Evolutionary conservation across 768 basidiomycete species (phyloP).

Genomic region (Psilocybe subaeruginosa): DNA sequence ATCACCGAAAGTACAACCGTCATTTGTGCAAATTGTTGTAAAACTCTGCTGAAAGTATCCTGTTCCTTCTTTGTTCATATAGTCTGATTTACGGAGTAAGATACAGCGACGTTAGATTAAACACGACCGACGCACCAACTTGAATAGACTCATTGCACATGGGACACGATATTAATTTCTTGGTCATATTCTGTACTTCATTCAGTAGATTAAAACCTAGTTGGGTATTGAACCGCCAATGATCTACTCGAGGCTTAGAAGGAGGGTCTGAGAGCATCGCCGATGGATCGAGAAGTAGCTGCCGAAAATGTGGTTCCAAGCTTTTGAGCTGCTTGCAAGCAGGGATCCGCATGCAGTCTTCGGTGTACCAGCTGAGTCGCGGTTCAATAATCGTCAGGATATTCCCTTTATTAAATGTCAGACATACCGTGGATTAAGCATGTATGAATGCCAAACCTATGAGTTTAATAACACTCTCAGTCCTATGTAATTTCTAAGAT

Average conservation of each 20-base stretch:
- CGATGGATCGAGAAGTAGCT: constrained; percentile 12
- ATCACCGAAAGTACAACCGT: constrained; percentile 33
- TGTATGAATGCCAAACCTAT: constrained; percentile 41
- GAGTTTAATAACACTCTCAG: not conserved
- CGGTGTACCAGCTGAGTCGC: constrained; percentile 32
- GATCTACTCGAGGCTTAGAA: constrained; percentile 10
- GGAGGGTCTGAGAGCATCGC: constrained; percentile 15
- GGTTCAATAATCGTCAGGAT: not conserved
- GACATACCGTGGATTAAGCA: constrained; percentile 31
- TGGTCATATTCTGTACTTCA: constrained; percentile 1
- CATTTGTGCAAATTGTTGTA: constrained; percentile 29
- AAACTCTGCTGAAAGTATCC: constrained; percentile 55
- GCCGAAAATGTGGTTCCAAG: constrained; percentile 20
- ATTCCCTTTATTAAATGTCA: not conserved
- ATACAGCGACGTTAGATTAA: too few species aligned
- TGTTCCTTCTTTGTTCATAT: constrained; percentile 38
- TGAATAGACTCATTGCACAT: constrained; percentile 22
- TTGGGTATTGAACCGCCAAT: constrained; percentile 20
- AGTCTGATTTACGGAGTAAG: constrained; percentile 31
- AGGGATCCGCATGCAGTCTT: constrained; percentile 30
- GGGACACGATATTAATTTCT: constrained; percentile 30
- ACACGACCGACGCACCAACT: constrained; percentile 26
- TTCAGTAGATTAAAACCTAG: constrained; percentile 25
- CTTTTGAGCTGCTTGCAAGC: constrained; percentile 23
- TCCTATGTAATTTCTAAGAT: too few species aligned